Conservation (phyloP, 2,329 filamentous ascomycete species). For the Neonectria sp. region DNA sequence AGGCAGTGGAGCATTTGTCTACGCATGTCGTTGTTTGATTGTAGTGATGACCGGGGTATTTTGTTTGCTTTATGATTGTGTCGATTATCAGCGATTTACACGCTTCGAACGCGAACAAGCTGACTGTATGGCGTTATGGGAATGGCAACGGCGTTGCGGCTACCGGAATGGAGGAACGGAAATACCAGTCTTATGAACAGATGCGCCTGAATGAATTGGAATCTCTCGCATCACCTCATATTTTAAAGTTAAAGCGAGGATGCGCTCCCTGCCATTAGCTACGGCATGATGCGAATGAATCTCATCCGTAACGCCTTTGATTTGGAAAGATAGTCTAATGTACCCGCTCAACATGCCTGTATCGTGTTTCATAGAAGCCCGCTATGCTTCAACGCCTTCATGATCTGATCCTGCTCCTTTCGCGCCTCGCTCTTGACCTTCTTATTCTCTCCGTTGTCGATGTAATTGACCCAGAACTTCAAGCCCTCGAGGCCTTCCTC, state of each 20-base stretch:
- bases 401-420: slow-evolving; percentile 58
- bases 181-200: slow-evolving; percentile 18
- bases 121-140: slow-evolving; percentile 20
- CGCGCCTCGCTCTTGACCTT: slow-evolving; percentile 47
- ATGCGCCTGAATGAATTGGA: slow-evolving; percentile 10
- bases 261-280: background rate
- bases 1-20: slow-evolving; percentile 74
- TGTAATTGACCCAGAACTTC: slow-evolving; percentile 92
- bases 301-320: slow-evolving; percentile 13
- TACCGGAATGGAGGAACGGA: slow-evolving; percentile 6
- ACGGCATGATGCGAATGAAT: background rate
- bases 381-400: slow-evolving; percentile 60
- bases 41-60: background rate
- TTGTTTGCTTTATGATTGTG: background rate
- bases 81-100: background rate
- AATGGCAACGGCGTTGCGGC: slow-evolving; percentile 15
- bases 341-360: background rate
- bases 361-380: slow-evolving; percentile 49
- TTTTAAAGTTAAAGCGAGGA: background rate
- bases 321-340: slow-evolving; percentile 23
- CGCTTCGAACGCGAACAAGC: background rate
- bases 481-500: slow-evolving; percentile 94
- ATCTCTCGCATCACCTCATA: background rate
- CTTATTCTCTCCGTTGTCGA: slow-evolving; percentile 61
- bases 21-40: slow-evolving; percentile 70